These are phyloP conservation scores for Hippophae rhamnoides DNA, from an alignment of 306 rosid species.

Conservation along the genomic window DNA sequence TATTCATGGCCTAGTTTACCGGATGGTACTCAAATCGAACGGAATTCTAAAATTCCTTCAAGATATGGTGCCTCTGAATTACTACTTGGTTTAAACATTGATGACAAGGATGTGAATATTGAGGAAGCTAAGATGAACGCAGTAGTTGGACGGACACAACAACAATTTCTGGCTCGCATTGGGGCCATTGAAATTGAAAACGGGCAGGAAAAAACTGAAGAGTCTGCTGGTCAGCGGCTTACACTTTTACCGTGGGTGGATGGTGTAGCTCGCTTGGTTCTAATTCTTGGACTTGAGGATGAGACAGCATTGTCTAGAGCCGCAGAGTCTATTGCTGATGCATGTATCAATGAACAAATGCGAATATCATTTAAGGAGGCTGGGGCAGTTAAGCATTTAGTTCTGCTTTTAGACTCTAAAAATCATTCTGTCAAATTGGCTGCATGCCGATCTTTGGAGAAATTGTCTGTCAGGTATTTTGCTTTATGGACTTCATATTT, in stretches of 20 bases:
- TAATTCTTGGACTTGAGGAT: conserved; percentile 67
- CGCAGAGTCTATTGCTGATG: conserved; percentile 63
- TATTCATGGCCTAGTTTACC: conserved; percentile 66
- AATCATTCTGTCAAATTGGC: conserved; percentile 45
- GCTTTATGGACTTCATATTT: too few species aligned
- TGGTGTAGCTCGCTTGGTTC: conserved; percentile 80
- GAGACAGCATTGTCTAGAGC: conserved; percentile 49
- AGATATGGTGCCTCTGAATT: conserved; percentile 71
- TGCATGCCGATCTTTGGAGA: conserved; percentile 54
- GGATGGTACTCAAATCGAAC: conserved; percentile 73
- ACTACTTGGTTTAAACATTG: conserved; percentile 66
- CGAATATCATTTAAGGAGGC: conserved; percentile 84
- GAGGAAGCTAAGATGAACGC: conserved; percentile 74
- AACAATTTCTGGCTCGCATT: conserved; percentile 69
- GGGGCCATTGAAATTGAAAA: conserved; percentile 69
- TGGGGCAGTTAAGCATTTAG: conserved; percentile 63
- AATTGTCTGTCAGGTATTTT: conserved; percentile 63
- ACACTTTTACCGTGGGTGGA: conserved; percentile 75
- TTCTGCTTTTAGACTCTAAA: conserved; percentile 39
- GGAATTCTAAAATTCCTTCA: conserved; percentile 44
- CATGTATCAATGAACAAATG: conserved; percentile 69
- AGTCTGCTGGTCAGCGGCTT: conserved; percentile 24
- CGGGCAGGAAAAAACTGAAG: conserved; percentile 29
- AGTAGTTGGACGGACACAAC: conserved; percentile 55
- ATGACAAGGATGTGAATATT: conserved; percentile 36